Base-by-base conservation (phyloP, 2,329 filamentous ascomycete genomes). In the Ophiostoma himal-ulmi region DNA sequence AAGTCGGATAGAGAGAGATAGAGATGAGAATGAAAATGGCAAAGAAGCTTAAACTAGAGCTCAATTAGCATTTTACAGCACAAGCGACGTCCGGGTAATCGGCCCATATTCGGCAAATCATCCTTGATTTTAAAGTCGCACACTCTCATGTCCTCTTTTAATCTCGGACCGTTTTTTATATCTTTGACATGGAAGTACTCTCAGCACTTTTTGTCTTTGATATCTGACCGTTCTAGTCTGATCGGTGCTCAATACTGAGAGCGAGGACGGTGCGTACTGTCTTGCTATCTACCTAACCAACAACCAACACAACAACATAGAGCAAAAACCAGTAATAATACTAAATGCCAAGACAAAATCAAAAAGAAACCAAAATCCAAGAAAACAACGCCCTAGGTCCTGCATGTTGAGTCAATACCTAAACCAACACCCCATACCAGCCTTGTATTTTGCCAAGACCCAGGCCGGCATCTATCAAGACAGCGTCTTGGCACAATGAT, bases 401-500 rank as follows among this genome's bases (percentile, higher is more conserved):
- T n/a, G n/a, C n/a, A n/a, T n/a, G n/a, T n/a, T n/a, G n/a, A n/a
- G n/a, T n/a, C n/a, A n/a, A n/a, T n/a, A 48, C 5, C 44, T 48
- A 20, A 48, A 20, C 5, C 44, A 48, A 13, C 30, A 57, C 52
- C 52, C 10, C 52, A n/a, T n/a, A 22, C 26, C 41, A 30, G 20
- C 48, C 48, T 54, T 52, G 52, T 37, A 14, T 39, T 57, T 60
- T 60, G 67, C 57, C 57, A 62, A 62, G 57, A 14, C 26, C 26
- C 57, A 62, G 34, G 26, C 26, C 57, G 57, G 57, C 57, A 62
- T 5, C 57, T 14, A 34, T 62, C 57, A 26, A 62, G 57, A 34
- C 57, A 13, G 57, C 57, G 57, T 62, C 57, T 62, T 62, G 57
- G 57, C 57, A 34, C 8, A 13, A 34, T 3, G 52, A 62, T 34